Evolutionary conservation across 2,329 filamentous ascomycete genomes (phyloP), one percentile per base, ranked within the genome.

Genomic region (Aspergillus sp.): DNA sequence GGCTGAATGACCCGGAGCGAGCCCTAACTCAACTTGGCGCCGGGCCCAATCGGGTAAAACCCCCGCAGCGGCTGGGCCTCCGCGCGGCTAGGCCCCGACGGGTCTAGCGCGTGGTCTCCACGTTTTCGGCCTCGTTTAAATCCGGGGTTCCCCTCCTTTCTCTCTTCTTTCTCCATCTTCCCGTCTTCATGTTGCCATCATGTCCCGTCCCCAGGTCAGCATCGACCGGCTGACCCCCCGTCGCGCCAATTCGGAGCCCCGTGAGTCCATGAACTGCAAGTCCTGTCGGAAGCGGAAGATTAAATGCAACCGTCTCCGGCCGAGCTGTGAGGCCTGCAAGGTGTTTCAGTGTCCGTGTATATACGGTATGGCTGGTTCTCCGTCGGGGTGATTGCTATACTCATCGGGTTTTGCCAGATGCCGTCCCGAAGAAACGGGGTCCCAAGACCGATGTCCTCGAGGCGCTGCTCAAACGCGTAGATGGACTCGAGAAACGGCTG

Each of bases 241-340:
- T 58, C 85, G 88, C 40, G 78, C 84, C 72, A 85, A 81, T 71
- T 87, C 84, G 64, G 88, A 94, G 70, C 89, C 88, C 38, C 85
- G 88, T 64, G 91, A 95, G 78, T 89, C 88, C 31, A 96, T 96
- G 91, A 96, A 96, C 72, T 96, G 91, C 84, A 95, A 96, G 73
- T 94, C 89, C 52, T 96, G 91, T 78, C 84, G 91, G 62, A 95
- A 95, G 75, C 82, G 91, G 76, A 96, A 96, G 90, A 96, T 96
- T 76, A 96, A 96, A 77, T 96, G 91, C 77, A 95, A 94, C 71
- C 84, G 91, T 52, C 77, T 92, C 59, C 85, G 89, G 45, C 91
- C 91, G 32, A 88, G 88, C 43, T 96, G 91, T 66, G 91, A 95
- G 71, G 90, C 91, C 52, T 96, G 91, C 66, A 89, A 91, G 71